Evolutionary conservation across 2,329 filamentous ascomycete species (phyloP).

Genomic region (Epichloe sibirici): DNA sequence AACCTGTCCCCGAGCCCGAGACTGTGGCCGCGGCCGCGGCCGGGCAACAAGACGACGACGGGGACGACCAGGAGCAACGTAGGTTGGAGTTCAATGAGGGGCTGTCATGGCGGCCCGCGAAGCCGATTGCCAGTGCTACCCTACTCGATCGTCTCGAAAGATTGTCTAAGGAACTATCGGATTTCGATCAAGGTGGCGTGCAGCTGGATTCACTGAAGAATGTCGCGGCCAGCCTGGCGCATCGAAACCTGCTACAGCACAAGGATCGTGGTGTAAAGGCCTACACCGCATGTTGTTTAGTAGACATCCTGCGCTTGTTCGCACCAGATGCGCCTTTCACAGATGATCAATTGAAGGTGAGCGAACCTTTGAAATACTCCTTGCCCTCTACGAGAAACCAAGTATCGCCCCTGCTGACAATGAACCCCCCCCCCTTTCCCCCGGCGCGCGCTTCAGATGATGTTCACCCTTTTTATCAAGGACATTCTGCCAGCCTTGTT

Average conservation of each 20-base stretch:
- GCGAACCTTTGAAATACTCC: slow-evolving; percentile 8
- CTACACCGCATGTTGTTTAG: slow-evolving; percentile 76
- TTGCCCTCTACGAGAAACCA: neutral
- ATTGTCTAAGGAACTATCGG: slow-evolving; percentile 70
- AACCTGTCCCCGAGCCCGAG: slow-evolving; percentile 3
- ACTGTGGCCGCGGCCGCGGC: slow-evolving; percentile 2
- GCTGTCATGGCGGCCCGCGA: slow-evolving; percentile 84
- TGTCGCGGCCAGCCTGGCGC: slow-evolving; percentile 75
- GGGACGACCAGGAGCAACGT: slow-evolving; percentile 10
- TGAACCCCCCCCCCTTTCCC: neutral
- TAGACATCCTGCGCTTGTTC: slow-evolving; percentile 85
- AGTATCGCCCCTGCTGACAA: slow-evolving; percentile 6
- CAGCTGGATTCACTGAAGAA: slow-evolving; percentile 72
- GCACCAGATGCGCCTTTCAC: slow-evolving; percentile 94
- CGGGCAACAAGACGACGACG: slow-evolving; percentile 4
- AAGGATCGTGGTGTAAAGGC: slow-evolving; percentile 91
- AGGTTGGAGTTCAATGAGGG: slow-evolving; percentile 70
- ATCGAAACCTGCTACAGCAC: slow-evolving; percentile 71
- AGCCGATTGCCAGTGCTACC: slow-evolving; percentile 72
- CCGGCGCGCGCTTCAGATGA: slow-evolving; percentile 48
- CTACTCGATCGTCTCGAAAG: slow-evolving; percentile 70
- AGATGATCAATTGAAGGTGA: slow-evolving; percentile 75
- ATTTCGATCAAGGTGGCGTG: slow-evolving; percentile 77
- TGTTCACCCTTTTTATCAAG: slow-evolving; percentile 80
- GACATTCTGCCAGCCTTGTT: slow-evolving; percentile 75